Conservation (phyloP, 805 yeast species). For the Ogataea henricii region DNA sequence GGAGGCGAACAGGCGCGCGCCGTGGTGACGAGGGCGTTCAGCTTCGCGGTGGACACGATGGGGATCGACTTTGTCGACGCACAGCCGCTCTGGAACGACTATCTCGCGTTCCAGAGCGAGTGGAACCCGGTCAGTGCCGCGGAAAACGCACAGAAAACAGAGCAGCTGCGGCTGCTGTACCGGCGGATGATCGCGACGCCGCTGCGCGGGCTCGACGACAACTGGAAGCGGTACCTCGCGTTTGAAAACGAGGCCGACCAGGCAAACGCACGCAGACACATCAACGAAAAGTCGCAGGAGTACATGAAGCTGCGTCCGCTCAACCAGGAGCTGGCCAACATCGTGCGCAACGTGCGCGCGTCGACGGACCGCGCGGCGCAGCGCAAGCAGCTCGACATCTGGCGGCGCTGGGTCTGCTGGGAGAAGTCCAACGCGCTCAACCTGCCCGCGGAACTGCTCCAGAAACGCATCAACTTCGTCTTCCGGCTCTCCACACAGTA, state of each 20-base stretch:
- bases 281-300: constrained; percentile 77
- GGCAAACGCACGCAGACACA: constrained; percentile 78
- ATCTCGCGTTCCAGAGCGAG: constrained; percentile 70
- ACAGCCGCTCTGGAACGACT: constrained; percentile 77
- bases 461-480: constrained; percentile 66
- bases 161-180: constrained; percentile 71
- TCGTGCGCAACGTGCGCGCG: constrained; percentile 40
- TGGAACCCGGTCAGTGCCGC: constrained; percentile 81
- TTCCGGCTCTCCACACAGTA: constrained; percentile 67
- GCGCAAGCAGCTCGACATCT: constrained; percentile 49
- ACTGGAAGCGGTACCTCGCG: constrained; percentile 78
- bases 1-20: constrained; percentile 83
- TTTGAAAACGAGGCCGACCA: constrained; percentile 82
- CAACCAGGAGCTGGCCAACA: constrained; percentile 65
- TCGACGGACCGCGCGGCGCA: constrained; percentile 21
- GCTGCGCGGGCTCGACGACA: constrained; percentile 65
- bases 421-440: constrained; percentile 73
- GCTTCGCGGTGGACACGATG: constrained; percentile 73
- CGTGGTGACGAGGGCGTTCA: constrained; percentile 77
- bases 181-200: constrained; percentile 77
- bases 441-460: constrained; percentile 49
- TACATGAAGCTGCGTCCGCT: constrained; percentile 87
- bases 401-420: constrained; percentile 80
- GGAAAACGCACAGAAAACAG: constrained; percentile 83
- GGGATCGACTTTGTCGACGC: constrained; percentile 72